phyloP scores from a whole-genome alignment of 2,329 filamentous ascomycete genomes.

The Akanthomyces uredinophilus region DNA sequence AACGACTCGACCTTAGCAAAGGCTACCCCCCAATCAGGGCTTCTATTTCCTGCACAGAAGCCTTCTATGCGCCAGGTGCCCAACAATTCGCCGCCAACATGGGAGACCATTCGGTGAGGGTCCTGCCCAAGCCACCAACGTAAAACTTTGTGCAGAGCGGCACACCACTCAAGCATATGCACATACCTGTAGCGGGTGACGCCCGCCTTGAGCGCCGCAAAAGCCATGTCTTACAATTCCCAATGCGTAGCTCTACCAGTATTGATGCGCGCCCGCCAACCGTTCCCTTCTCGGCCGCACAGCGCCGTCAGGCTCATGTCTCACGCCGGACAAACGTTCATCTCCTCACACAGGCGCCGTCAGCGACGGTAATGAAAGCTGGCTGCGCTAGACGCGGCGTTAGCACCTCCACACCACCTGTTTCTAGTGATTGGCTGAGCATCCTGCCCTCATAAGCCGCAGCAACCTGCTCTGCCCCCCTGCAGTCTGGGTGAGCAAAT shows the following conservation, averaged over 20 bases:
- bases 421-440: background rate
- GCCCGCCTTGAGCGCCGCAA: background rate
- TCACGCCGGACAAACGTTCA: background rate
- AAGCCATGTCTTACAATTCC: conserved; percentile 6
- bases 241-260: background rate
- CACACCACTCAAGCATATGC: background rate
- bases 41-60: conserved; percentile 2
- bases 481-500: background rate
- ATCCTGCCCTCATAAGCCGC: background rate
- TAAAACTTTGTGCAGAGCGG: background rate
- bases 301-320: background rate
- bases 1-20: background rate
- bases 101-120: background rate
- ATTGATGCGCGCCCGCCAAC: background rate
- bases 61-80: background rate
- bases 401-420: background rate
- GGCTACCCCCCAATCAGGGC: background rate
- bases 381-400: conserved; percentile 11
- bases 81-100: background rate
- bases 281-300: background rate
- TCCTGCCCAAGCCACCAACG: background rate
- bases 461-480: background rate
- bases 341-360: background rate
- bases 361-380: background rate
- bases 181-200: background rate